phyloP scores from a whole-genome alignment of 371 early-diverging fungal species.

The Saksenaea vasiformis region DNA sequence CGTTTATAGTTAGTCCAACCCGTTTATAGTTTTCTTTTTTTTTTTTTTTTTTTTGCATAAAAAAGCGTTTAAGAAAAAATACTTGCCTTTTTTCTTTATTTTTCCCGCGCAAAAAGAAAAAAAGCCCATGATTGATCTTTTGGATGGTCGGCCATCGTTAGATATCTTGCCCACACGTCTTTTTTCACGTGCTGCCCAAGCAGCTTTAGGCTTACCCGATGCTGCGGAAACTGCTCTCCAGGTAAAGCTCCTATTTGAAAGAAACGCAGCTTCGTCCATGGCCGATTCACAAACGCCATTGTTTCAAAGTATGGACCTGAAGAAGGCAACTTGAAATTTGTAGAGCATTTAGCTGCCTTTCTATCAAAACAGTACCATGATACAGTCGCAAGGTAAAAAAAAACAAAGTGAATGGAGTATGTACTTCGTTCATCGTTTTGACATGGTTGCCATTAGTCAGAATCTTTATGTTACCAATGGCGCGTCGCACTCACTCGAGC shows the following conservation, averaged over 20 bases:
- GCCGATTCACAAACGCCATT: not conserved
- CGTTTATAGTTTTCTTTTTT: not conserved
- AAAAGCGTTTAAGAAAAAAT: not conserved
- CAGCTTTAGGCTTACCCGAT: slow-evolving; percentile 18
- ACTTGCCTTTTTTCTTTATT: slow-evolving; percentile 1
- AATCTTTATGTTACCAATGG: slow-evolving; percentile 39
- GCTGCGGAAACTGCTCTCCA: slow-evolving; percentile 28
- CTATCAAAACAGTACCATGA: slow-evolving; percentile 21
- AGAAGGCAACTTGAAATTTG: slow-evolving; percentile 21
- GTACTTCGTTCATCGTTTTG: not conserved
- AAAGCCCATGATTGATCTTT: slow-evolving; percentile 35
- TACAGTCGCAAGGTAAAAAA: slow-evolving; percentile 21
- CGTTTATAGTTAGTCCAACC: not conserved
- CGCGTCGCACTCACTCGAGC: slow-evolving; percentile 36
- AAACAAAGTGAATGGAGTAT: not conserved
- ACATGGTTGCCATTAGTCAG: slow-evolving; percentile 9
- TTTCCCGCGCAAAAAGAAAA: not conserved
- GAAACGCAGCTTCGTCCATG: not conserved
- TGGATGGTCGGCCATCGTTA: slow-evolving; percentile 34
- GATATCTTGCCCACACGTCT: slow-evolving; percentile 28
- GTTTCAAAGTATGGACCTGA: slow-evolving; percentile 32
- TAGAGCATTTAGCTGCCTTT: slow-evolving; percentile 29
- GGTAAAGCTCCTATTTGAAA: slow-evolving; percentile 20
- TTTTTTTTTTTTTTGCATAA: not conserved
- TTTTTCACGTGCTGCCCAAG: slow-evolving; percentile 22